Base-by-base conservation (phyloP, 1,284 basidiomycete genomes). In the Tylopilus sp. region DNA sequence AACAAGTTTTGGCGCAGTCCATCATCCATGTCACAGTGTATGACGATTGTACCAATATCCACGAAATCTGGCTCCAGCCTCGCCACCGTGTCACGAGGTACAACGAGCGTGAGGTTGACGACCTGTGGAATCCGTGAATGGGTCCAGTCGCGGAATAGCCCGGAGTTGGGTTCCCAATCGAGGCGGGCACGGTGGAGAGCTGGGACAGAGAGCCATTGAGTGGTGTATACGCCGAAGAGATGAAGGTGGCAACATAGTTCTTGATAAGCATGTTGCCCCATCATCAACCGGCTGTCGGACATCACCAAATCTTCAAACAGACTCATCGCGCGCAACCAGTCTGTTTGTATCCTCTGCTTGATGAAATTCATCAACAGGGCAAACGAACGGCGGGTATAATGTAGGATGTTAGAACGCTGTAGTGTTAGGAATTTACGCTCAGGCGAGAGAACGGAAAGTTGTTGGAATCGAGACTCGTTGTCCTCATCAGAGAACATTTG, bases 361-460 rank as follows among this genome's bases (percentile, higher is more conserved):
- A 76, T 62, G 15, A 73, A 54, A 14, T 64, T 62, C 17, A 82
- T 68, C 22, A 83, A 58, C 1, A 68, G 53, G 1, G 64, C 77
- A 49, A 82, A 80, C 26, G 71, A 74, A n/a, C 66, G 70, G 5
- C 81, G 73, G 29, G 61, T 67, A 57, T 83, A 81, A 47, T 79
- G 78, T 3, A 64, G 6, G 11, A 57, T 0, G 2, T 48, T n/a
- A 3, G 33, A 50, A 15, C 17, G 40, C 31, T 31, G 33, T 6
- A 52, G 4, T 8, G 14, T 13, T 2, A 13, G 42, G 19, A 45
- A 9, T 31, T 19, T 24, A 7, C 28, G 15, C 31, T 17, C n/a
- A 5, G 39, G 44, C 0, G 47, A 44, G 4, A 33, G 28, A n/a
- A 33, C 22, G 24, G 52, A 13, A 13, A 56, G 33, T n/a, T 39